phyloP scores from a whole-genome alignment of 768 basidiomycete genomes.

The Amanita exitialis region DNA sequence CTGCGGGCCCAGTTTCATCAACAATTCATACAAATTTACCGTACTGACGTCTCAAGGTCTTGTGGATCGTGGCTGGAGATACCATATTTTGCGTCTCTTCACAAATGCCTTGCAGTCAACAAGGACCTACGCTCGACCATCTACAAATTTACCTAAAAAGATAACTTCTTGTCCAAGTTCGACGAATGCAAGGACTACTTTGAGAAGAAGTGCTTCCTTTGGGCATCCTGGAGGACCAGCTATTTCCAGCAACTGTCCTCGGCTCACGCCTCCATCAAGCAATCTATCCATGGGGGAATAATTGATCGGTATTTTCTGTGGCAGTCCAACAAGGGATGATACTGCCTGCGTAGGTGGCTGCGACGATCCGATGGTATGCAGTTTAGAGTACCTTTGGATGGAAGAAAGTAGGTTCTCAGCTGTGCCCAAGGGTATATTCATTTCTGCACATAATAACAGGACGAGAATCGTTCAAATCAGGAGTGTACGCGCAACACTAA shows the following conservation, averaged over 20 bases:
- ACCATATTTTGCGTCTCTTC: conserved; percentile 41
- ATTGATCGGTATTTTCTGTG: conserved; percentile 26
- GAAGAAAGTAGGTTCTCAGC: conserved; percentile 37
- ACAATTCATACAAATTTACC: conserved; percentile 11
- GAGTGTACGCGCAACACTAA: neutral
- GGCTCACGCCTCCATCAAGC: conserved; percentile 52
- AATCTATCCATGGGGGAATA: conserved; percentile 46
- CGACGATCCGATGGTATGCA: neutral
- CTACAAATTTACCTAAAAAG: conserved; percentile 44
- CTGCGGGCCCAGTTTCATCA: conserved; percentile 8
- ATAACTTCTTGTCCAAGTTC: conserved; percentile 41
- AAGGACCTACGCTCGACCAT: neutral
- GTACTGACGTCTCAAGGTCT: conserved; percentile 17
- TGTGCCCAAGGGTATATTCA: conserved; percentile 33
- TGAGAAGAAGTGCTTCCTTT: conserved; percentile 46
- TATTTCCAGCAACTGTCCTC: conserved; percentile 59
- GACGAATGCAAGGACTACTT: conserved; percentile 38
- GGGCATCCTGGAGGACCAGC: conserved; percentile 69
- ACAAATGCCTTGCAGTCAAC: conserved; percentile 3
- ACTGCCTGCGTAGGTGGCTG: conserved; percentile 41
- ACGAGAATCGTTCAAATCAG: neutral
- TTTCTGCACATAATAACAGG: conserved; percentile 27
- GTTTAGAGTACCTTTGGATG: conserved; percentile 17
- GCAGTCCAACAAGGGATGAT: conserved; percentile 25
- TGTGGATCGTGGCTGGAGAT: conserved; percentile 19